Evolutionary conservation across 352 stramenopile species (phyloP), one percentile per base, ranked within the genome.

Genomic region (Pythium coloratum): DNA sequence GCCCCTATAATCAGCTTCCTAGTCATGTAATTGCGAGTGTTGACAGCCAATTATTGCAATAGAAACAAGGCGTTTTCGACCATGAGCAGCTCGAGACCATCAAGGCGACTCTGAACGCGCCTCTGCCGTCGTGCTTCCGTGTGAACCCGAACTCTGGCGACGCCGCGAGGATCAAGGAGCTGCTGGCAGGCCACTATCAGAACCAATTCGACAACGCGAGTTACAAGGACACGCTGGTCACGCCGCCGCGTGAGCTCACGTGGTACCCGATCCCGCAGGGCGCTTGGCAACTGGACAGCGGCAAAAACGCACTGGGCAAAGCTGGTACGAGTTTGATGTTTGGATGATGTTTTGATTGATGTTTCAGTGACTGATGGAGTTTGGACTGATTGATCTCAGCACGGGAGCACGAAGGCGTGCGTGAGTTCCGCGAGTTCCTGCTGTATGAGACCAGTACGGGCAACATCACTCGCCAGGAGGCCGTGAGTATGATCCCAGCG

Each of bases 401-500:
- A 33, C 81, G 81, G 4, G 70, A 86, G 8, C 68, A 84, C 55
- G 75, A 80, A 16, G 76, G 70, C 5, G 78, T 98, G 5, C 74
- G 92, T 49, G 75, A 88, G 14, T 95, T 99, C 47, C 93, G 98
- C 66, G 71, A 93, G 47, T 98, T 95, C 73, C 74, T 99, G 51
- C 84, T 98, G 38, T 79, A 92, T 33, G 86, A 99, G 64, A 97
- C 88, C 18, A 79, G 88, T 4, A 82, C 86, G 26, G 95, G 97
- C 26, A 95, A 89, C 54, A 84, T 99, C 20, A 98, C 92, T 62
- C 89, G 98, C 8, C 97, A 99, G 80, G 98, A 99, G 71, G 84
- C 97, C 2, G 98, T 98, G 55, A 98, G 88, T 64, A 99, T 99
- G 97, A 81, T 99, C 30, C 97, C 97, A 0, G 96, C 97, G 0